Evolutionary conservation across 495 filamentous ascomycete species (phyloP), one percentile per base, ranked within the genome.

Genomic region (Cladorrhinum samala): DNA sequence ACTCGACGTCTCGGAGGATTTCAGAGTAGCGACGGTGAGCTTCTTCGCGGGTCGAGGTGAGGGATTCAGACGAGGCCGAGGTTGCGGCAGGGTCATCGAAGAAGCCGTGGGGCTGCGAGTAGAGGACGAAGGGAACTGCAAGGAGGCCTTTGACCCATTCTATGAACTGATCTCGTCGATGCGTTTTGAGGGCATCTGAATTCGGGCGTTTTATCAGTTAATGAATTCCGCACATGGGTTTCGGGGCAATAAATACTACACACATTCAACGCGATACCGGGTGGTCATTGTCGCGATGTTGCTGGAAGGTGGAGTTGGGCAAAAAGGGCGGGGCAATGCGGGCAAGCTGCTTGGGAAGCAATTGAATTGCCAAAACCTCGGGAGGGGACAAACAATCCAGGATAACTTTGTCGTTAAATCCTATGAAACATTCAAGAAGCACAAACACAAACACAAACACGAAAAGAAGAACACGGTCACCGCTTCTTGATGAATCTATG

Each of bases 91-190:
- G 53, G 0, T 79, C 69, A 45, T 88, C 81, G 55, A 87, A 89
- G 25, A 88, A 77, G 14, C 88, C 87, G 1, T 89, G 92, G 6
- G 94, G 94, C 67, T 96, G 90, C 9, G 91, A 96, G 67, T 95
- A 90, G 44, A 99, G 81, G 46, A 99, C 92, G 64, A 99, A 99
- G 0, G 94, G 94, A 0, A 97, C 92, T 1, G 94, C 94, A 2
- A 98, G 77, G 1, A 98, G 78, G 25, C 91, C 93, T 75, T 94
- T 79, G 65, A 77, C 77, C 75, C 75, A 85, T 74, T 84, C 45
- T n/a, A 82, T 82, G 55, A 95, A 78, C 69, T 94, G 89, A 70
- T 95, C 89, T 59, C 89, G 77, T 25, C 88, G 79, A 75, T 94
- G 89, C 46, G 87, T 84, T 77, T 90, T 95, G 67, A 93, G 83